Evolutionary conservation across 225 moss, liverwort and hornwort genomes (phyloP), one percentile per base, ranked within the genome.

Genomic region (Physcomitrellopsis africana): DNA sequence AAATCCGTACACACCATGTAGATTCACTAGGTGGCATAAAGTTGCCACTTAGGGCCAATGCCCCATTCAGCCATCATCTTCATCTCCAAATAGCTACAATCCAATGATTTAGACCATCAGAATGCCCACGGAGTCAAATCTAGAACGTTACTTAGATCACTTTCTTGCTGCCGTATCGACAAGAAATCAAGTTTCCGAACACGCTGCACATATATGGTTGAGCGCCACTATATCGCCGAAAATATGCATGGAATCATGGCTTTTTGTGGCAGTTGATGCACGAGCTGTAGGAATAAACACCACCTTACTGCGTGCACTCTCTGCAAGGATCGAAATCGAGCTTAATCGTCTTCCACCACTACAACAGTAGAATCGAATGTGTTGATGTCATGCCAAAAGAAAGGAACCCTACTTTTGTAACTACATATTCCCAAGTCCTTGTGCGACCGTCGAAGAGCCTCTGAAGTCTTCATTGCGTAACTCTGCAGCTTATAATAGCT

Each of bases 341-440:
- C 48, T 49, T 13, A 52, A 45, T 10, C 44, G 20, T 26, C 18
- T 18, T 42, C 8, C 18, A n/a, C 51, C 69, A 64, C 10, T 32
- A 67, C 60, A 45, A 52, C 22, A 57, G 18, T 65, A 48, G 58
- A 16, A 65, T 47, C 18, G 19, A 37, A 63, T 18, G 23, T 8
- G 49, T 3, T n/a, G 7, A 14, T 65, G 7, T 5, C 61, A 48
- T 8, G 18, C 13, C n/a, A 19, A 51, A 19, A 60, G 23, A 51
- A 76, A 45, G 12, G 45, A 79, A 68, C 67, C 83, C 75, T 83
- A 83, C 79, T 29, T 27, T 51, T 55, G 60, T 48, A 29, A 44
- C 58, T 29, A 12, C 10, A 60, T 29, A 65, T 42, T 46, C 2
- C 41, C 67, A 67, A 9, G 23, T 29, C 72, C 43, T 24, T 59